Conservation (phyloP, 768 basidiomycete species). For the Suillus subluteus region DNA sequence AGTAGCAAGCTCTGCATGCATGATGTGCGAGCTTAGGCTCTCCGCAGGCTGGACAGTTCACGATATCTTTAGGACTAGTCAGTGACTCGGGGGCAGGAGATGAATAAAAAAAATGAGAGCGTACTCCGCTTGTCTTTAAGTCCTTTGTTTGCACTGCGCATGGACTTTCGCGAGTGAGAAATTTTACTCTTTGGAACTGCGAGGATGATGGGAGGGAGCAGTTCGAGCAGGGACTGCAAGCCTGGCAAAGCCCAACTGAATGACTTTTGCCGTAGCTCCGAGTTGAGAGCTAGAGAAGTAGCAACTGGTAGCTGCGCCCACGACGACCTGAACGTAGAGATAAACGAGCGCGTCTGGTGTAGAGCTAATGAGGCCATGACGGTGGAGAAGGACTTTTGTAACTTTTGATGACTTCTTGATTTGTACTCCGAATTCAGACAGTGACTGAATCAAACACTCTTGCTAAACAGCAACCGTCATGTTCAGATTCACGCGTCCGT, state of each 20-base stretch:
- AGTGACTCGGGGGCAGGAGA: conserved; percentile 12
- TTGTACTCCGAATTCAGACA: conserved; percentile 9
- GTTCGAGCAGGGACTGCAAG: conserved; percentile 59
- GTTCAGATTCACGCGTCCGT: conserved; percentile 78
- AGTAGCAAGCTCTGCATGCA: conserved; percentile 81
- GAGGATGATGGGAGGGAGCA: conserved; percentile 85
- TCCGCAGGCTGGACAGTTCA: conserved; percentile 90
- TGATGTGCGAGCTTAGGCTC: conserved; percentile 87
- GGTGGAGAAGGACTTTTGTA: conserved; percentile 15
- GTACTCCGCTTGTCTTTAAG: conserved; percentile 91
- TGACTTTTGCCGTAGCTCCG: conserved; percentile 27
- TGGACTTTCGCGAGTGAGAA: conserved; percentile 93
- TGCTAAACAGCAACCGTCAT: conserved; percentile 45
- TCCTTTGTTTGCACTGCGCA: conserved; percentile 93
- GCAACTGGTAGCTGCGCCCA: conserved; percentile 24
- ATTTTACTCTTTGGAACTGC: conserved; percentile 95
- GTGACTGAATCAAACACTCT: conserved; percentile 14
- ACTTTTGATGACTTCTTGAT: conserved; percentile 4
- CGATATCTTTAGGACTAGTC: conserved; percentile 63
- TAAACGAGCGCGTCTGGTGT: conserved; percentile 34
- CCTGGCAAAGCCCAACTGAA: conserved; percentile 43
- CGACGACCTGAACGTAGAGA: conserved; percentile 26
- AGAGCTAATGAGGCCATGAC: conserved; percentile 47
- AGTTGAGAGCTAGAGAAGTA: conserved; percentile 23
- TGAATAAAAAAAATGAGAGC: conserved; percentile 27